phyloP scores from a whole-genome alignment of 2,329 filamentous ascomycete species.

The Fusarium chlamydosporum region DNA sequence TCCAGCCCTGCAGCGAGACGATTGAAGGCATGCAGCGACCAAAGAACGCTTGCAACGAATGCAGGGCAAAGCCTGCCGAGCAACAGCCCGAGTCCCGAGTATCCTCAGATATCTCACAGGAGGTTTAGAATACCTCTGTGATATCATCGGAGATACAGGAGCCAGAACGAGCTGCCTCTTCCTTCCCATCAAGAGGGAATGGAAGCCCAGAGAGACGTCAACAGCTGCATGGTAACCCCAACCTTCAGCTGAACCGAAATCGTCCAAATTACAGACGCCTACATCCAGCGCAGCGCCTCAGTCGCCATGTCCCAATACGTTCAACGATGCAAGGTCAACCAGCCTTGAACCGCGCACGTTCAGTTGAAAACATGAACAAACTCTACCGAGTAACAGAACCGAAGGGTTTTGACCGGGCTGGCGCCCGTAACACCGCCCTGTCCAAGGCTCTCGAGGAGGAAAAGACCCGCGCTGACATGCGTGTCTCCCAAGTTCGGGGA shows the following conservation, averaged over 20 bases:
- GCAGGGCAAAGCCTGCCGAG: slow-evolving; percentile 1
- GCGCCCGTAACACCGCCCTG: neutral
- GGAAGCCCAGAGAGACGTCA: neutral
- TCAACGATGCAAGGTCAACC: neutral
- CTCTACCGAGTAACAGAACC: neutral
- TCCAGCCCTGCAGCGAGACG: slow-evolving; percentile 7
- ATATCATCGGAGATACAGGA: neutral
- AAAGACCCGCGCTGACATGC: neutral
- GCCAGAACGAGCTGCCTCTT: neutral
- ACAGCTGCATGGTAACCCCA: neutral
- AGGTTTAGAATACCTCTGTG: neutral
- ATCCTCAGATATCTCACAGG: neutral
- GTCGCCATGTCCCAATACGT: neutral
- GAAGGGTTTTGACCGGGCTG: neutral
- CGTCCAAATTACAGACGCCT: slow-evolving; percentile 10
- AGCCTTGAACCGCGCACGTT: neutral
- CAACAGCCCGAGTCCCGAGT: neutral
- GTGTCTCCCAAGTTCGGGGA: neutral
- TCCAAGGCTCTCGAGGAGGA: neutral
- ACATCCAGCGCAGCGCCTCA: neutral
- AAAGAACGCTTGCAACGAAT: slow-evolving; percentile 19
- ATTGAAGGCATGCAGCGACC: neutral
- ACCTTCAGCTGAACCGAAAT: neutral
- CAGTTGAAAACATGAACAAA: neutral
- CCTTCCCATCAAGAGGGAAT: neutral